Conservation (phyloP, 2,329 filamentous ascomycete species). For the Paecilomyces variotii region DNA sequence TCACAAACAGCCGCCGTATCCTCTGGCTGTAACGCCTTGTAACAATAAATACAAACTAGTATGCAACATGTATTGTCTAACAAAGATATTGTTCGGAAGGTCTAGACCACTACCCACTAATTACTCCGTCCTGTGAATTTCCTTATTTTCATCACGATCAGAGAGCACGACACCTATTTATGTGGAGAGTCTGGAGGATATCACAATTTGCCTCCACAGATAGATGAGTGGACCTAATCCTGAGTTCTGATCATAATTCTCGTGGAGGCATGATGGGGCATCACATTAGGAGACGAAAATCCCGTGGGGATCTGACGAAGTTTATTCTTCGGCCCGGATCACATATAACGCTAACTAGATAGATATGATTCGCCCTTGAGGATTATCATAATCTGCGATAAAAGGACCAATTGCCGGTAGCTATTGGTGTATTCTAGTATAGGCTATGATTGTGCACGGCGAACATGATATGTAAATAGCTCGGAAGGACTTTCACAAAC, state of each 20-base stretch:
- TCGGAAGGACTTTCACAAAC: background rate
- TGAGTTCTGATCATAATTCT: background rate
- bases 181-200: background rate
- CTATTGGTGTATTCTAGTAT: background rate
- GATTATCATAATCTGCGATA: background rate
- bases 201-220: background rate
- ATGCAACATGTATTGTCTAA: background rate
- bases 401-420: background rate
- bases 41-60: background rate
- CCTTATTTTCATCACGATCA: background rate
- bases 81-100: background rate
- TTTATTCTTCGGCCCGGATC: background rate
- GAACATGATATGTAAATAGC: background rate
- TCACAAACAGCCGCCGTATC: background rate
- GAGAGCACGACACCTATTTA: background rate
- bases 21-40: background rate
- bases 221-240: background rate
- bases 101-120: background rate
- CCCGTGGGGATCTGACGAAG: background rate
- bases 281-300: background rate
- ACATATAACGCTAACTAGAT: background rate
- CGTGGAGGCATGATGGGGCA: background rate
- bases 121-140: too few species aligned
- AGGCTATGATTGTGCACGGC: background rate
- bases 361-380: background rate